Evolutionary conservation across 148 eudicot genomes (phyloP), one percentile per base, ranked within the genome.

Genomic region (Camellia granthamiana): DNA sequence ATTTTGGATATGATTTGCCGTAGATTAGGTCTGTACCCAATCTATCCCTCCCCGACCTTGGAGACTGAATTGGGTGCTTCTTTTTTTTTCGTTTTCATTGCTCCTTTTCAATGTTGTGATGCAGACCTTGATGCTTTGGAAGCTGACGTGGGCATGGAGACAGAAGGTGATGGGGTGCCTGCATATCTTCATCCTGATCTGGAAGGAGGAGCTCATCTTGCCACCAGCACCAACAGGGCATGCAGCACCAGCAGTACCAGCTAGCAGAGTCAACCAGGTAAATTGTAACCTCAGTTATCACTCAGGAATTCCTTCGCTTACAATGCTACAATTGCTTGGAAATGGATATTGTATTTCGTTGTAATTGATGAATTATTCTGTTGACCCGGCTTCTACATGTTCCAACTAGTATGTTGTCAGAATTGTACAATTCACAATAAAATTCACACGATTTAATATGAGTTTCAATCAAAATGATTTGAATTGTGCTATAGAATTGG

Each of bases 111-210:
- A 15, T 19, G 11, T 23, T 66, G 60, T 52, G 19, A 47, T 74
- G 47, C 93, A 94, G 97, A 94, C 85, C 98, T 94, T 83, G 98
- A 94, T 87, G 94, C 91, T 77, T 82, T 94, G 83, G 98, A 94
- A 80, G 86, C 90, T 69, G 98, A 94, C 80, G 92, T 94, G 90
- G 87, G 87, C 13, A n/a, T 84, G 83, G 98, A 90, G 78, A 90
- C 88, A 1, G 98, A 94, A 86, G 85, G 90, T 66, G 90, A 92
- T 70, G 94, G 89, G 41, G 93, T 94, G 72, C 98, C 97, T 69
- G 84, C 98, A 13, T 94, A 94, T 85, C 97, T 94, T 85, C 98
- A 94, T 82, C 78, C 93, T 80, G 92, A 94, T 77, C 64, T 86
- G 44, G 89, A 88, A 13, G 81, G 81, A 88, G 66, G 97, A 94